A percentile compares a stretch with the other conserved stretches of the same genome.
These are phyloP conservation scores for Erigeron canadensis DNA, from an alignment of 129 eudicot genomes.

Conservation along the genomic window DNA sequence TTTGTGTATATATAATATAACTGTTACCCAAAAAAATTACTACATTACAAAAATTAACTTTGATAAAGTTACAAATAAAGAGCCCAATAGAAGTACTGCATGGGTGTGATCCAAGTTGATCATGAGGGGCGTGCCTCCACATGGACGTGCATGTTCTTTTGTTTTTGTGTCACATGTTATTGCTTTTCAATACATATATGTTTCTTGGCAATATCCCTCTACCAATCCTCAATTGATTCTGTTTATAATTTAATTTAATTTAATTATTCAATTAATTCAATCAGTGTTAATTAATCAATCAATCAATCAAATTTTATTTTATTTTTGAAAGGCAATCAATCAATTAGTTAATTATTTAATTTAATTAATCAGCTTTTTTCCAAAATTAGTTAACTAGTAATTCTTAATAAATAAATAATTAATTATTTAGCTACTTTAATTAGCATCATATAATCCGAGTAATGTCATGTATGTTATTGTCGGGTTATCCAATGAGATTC, in stretches of 20 bases:
- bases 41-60: no score
- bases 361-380: no score
- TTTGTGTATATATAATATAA: no score
- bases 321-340: no score
- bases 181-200: conserved; percentile 26
- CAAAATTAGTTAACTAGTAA: no score
- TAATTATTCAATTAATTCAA: conserved; percentile 7
- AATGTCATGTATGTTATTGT: conserved; percentile 27
- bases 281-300: conserved; percentile 6
- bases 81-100: background rate
- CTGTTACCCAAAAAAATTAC: no score
- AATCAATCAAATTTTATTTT: no score
- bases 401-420: background rate
- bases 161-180: conserved; percentile 38
- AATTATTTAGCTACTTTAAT: no score
- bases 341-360: no score
- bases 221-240: conserved; percentile 20
- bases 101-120: conserved; percentile 32
- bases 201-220: background rate
- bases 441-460: no score
- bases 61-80: no score
- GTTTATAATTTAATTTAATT: no score
- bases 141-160: conserved; percentile 45
- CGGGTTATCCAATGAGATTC: conserved; percentile 33
- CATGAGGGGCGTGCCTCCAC: conserved; percentile 35